A percentile compares a stretch with the other conserved stretches of the same genome.
Conservation (phyloP, 345 rosid species). For the Brassica rapa region DNA sequence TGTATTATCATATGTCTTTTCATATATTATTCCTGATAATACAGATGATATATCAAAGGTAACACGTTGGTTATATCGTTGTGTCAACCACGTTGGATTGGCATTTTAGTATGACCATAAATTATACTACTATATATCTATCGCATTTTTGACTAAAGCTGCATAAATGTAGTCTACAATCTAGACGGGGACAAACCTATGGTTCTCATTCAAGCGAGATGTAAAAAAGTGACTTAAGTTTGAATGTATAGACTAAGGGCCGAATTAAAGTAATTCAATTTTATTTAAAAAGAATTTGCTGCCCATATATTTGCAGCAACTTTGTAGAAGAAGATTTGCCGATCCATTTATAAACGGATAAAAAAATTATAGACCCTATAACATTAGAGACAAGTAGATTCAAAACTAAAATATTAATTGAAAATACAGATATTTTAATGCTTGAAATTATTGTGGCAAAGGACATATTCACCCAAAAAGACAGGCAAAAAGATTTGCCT, state of each 20-base stretch:
- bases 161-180: constrained; percentile 34
- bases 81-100: not conserved
- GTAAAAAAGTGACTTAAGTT: constrained; percentile 25
- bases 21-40: not conserved
- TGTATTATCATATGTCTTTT: not conserved
- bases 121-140: not conserved
- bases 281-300: constrained; percentile 26
- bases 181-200: constrained; percentile 37
- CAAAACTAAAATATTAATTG: not conserved
- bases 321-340: constrained; percentile 36
- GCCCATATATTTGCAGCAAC: constrained; percentile 41
- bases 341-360: constrained; percentile 3
- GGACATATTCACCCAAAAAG: constrained; percentile 33
- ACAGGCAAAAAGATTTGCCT: constrained; percentile 35
- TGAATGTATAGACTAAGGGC: constrained; percentile 32
- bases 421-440: constrained; percentile 23
- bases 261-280: constrained; percentile 34
- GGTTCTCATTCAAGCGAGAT: constrained; percentile 7
- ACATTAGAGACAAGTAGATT: constrained; percentile 32
- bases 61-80: not conserved
- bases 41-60: not conserved
- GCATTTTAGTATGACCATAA: not conserved
- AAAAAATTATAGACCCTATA: constrained; percentile 35
- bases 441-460: constrained; percentile 33
- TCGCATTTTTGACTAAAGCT: constrained; percentile 29